A percentile compares a stretch with the other conserved stretches of the same genome.
phyloP scores from a whole-genome alignment of 352 stramenopile genomes.

The Phytophthora crassamura region DNA sequence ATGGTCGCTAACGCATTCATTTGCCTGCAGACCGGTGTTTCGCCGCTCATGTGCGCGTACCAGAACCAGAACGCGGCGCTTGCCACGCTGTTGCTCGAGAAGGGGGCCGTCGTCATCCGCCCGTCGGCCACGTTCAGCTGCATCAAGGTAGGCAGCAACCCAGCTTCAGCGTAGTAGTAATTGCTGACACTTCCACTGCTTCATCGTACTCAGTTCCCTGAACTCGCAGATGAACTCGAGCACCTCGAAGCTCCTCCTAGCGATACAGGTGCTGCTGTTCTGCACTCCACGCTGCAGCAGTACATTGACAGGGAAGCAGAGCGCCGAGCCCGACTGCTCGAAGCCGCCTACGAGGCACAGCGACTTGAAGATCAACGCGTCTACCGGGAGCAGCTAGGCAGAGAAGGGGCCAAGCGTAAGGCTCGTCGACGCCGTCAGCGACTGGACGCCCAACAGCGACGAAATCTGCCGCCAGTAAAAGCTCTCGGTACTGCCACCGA shows the following conservation, averaged over 20 bases:
- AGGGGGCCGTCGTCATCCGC: slow-evolving; percentile 49
- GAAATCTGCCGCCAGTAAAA: slow-evolving; percentile 8
- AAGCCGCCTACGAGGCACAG: slow-evolving; percentile 42
- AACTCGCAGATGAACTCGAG: slow-evolving; percentile 26
- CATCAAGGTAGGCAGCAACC: slow-evolving; percentile 40
- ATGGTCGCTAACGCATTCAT: not conserved
- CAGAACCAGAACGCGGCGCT: slow-evolving; percentile 56
- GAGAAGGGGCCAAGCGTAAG: slow-evolving; percentile 55
- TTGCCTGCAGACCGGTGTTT: slow-evolving; percentile 34
- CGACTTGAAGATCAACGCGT: slow-evolving; percentile 60
- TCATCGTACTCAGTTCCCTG: slow-evolving; percentile 18
- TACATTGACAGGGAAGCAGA: slow-evolving; percentile 39
- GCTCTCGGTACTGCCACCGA: slow-evolving; percentile 6
- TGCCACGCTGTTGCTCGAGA: slow-evolving; percentile 52
- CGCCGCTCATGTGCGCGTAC: slow-evolving; percentile 65
- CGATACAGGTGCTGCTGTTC: slow-evolving; percentile 4
- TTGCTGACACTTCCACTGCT: not conserved
- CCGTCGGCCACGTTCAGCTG: slow-evolving; percentile 37
- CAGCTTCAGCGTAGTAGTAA: not conserved
- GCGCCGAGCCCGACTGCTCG: slow-evolving; percentile 34
- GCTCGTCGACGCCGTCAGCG: slow-evolving; percentile 41
- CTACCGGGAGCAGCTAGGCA: slow-evolving; percentile 51
- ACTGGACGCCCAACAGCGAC: slow-evolving; percentile 25
- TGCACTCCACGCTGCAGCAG: slow-evolving; percentile 23
- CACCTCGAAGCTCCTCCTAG: slow-evolving; percentile 1